A percentile compares a stretch with the other conserved stretches of the same genome.
These are phyloP conservation scores for Rhytidiadelphus loreus DNA, from an alignment of 225 moss, liverwort and hornwort genomes.

Conservation along the genomic window DNA sequence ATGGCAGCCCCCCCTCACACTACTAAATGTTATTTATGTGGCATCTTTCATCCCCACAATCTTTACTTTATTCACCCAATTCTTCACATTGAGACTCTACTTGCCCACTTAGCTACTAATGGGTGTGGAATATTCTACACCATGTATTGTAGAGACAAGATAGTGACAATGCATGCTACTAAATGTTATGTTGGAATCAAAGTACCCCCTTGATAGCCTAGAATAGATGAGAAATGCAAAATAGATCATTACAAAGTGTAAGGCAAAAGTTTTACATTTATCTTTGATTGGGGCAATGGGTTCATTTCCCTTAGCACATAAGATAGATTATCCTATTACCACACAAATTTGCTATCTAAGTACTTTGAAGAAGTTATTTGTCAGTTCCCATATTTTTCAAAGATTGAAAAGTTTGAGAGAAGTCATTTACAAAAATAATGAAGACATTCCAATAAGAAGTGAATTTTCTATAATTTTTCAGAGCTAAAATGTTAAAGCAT, in stretches of 20 bases:
- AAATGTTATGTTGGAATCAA: neutral
- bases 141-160: neutral
- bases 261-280: neutral
- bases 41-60: too few relatives aligned
- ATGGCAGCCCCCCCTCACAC: too few relatives aligned
- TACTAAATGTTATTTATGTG: too few relatives aligned
- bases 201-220: neutral
- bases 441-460: too few relatives aligned
- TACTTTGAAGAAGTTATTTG: too few relatives aligned
- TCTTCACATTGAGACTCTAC: neutral
- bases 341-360: too few relatives aligned
- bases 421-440: too few relatives aligned
- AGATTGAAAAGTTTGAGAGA: too few relatives aligned
- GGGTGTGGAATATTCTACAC: neutral
- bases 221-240: neutral
- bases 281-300: neutral
- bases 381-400: too few relatives aligned
- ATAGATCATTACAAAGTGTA: neutral
- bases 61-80: accelerated
- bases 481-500: too few relatives aligned
- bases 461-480: too few relatives aligned
- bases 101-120: neutral
- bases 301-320: accelerated
- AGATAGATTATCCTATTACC: too few relatives aligned
- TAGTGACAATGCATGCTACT: neutral